Percentiles rank a stretch among this genome's conserved stretches.
Conservation (phyloP, 2,329 filamentous ascomycete species). For the Claviceps africana region DNA sequence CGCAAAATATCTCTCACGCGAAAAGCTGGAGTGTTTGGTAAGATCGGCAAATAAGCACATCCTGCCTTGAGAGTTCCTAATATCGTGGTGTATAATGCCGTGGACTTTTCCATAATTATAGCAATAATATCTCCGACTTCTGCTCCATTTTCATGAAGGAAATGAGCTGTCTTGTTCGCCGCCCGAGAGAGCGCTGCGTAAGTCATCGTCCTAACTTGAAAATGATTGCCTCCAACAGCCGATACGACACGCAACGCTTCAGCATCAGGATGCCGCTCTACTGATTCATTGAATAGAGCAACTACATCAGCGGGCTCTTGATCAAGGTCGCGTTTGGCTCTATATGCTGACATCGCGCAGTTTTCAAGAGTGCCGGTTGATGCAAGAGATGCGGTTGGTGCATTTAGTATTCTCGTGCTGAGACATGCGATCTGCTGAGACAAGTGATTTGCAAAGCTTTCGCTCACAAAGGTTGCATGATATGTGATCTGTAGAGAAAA, state of each 20-base stretch:
- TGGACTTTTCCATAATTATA: conserved; percentile 65
- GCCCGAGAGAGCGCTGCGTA: conserved; percentile 50
- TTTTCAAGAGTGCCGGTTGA: conserved; percentile 13
- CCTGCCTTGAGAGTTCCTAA: conserved; percentile 62
- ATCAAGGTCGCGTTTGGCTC: conserved; percentile 19
- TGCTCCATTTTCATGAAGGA: conserved; percentile 34
- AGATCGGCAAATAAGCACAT: conserved; percentile 65
- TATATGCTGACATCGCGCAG: conserved; percentile 33
- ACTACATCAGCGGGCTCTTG: conserved; percentile 3
- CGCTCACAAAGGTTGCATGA: conserved; percentile 34
- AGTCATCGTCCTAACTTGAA: conserved; percentile 32
- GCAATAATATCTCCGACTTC: conserved; percentile 47
- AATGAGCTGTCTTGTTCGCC: conserved; percentile 48
- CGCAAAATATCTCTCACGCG: conserved; percentile 47
- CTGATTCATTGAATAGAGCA: conserved; percentile 36
- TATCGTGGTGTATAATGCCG: conserved; percentile 58
- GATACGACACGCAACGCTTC: conserved; percentile 52
- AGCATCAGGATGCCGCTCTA: conserved; percentile 31
- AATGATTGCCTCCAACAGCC: conserved; percentile 11
- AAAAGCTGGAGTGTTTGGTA: conserved; percentile 53
- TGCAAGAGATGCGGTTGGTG: conserved; percentile 11
- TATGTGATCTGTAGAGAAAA: conserved; percentile 34
- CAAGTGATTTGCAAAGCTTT: conserved; percentile 40
- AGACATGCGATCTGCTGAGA: conserved; percentile 47
- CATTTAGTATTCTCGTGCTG: conserved; percentile 16